Percentiles rank a stretch among this genome's conserved stretches.
These are phyloP conservation scores for Acanthochlamys bracteata DNA, from an alignment of 106 monocot genomes.

Conservation along the genomic window DNA sequence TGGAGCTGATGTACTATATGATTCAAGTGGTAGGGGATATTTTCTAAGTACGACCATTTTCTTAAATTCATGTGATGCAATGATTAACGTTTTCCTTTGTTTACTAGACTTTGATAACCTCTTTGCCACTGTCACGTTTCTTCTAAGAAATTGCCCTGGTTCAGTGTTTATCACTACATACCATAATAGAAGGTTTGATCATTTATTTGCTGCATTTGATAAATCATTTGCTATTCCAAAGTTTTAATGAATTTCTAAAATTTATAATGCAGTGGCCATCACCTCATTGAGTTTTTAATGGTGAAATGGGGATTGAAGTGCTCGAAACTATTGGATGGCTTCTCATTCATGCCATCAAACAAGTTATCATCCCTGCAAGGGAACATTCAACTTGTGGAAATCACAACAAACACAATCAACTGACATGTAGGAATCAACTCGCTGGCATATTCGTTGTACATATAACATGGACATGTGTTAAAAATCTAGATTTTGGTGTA, in stretches of 20 bases:
- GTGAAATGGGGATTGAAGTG: conserved; percentile 94
- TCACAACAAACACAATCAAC: conserved; percentile 31
- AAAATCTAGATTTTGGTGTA: too few relatives aligned
- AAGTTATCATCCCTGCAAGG: conserved; percentile 75
- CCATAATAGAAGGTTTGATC: conserved; percentile 67
- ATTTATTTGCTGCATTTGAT: neutral
- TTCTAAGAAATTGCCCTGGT: conserved; percentile 59
- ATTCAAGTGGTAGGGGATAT: conserved; percentile 38
- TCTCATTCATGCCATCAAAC: conserved; percentile 67
- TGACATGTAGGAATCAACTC: too few relatives aligned
- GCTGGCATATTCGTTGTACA: too few relatives aligned
- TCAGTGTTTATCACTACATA: conserved; percentile 87
- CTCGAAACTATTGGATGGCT: conserved; percentile 68
- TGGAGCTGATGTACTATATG: conserved; percentile 92
- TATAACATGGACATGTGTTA: too few relatives aligned
- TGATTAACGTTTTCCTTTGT: neutral
- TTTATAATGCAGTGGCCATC: conserved; percentile 68
- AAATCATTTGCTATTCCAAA: too few relatives aligned
- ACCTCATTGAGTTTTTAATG: conserved; percentile 92
- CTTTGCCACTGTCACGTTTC: conserved; percentile 75
- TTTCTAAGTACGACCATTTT: neutral
- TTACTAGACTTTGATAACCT: conserved; percentile 80
- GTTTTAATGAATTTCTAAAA: neutral
- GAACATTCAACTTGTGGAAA: conserved; percentile 87
- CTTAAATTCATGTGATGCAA: neutral